phyloP scores from a whole-genome alignment of 129 eudicot species.

The Calendula officinalis region DNA sequence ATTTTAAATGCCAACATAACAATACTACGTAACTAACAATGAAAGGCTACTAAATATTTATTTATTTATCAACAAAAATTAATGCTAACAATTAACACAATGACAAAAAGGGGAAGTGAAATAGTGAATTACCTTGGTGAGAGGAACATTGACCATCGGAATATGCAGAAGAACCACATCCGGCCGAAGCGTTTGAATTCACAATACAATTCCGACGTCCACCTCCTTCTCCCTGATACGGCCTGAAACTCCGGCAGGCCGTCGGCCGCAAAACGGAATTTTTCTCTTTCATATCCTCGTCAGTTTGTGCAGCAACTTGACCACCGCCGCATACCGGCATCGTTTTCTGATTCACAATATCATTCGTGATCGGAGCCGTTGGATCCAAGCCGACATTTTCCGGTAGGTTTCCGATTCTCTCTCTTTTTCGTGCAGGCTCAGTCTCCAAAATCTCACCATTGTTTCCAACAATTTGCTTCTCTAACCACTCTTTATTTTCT shows the following conservation, averaged over 20 bases:
- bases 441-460: conserved; percentile 20
- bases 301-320: no score
- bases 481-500: conserved; percentile 16
- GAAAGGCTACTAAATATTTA: no score
- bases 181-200: conserved; percentile 28
- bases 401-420: conserved; percentile 13
- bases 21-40: no score
- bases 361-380: no score
- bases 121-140: conserved; percentile 37
- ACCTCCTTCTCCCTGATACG: conserved; percentile 11
- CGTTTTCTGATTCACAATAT: no score
- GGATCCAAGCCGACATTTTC: no score
- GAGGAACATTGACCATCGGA: conserved; percentile 32
- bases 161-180: conserved; percentile 38
- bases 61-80: no score
- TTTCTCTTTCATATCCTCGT: neutral
- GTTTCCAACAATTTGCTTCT: neutral
- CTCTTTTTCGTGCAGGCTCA: conserved; percentile 34
- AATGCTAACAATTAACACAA: no score
- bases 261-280: conserved; percentile 20
- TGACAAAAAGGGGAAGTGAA: no score
- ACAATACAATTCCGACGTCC: neutral
- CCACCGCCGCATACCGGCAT: no score
- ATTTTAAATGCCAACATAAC: no score
- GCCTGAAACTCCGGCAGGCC: conserved; percentile 12